phyloP scores from a whole-genome alignment of 2,329 filamentous ascomycete species.

The Calonectria honghensis region DNA sequence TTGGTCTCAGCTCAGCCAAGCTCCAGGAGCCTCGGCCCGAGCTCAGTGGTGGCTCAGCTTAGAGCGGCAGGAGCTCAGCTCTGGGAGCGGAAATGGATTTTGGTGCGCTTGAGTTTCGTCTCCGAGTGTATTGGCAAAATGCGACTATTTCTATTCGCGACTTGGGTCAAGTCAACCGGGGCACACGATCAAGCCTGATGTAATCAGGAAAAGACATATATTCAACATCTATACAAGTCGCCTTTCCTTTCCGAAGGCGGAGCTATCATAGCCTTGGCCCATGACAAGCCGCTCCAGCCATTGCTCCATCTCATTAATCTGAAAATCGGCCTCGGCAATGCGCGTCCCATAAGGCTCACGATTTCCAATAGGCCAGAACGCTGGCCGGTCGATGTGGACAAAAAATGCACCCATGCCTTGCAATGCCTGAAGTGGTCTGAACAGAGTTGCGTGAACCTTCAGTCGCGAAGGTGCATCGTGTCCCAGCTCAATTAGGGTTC shows the following conservation, averaged over 20 bases:
- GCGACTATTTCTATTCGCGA: not conserved
- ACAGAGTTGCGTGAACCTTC: not conserved
- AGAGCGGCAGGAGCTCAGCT: too few relatives aligned
- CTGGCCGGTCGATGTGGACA: not conserved
- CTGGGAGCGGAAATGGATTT: too few relatives aligned
- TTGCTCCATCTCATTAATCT: not conserved
- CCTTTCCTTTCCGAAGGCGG: not conserved
- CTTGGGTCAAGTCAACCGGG: not conserved
- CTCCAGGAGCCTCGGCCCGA: too few relatives aligned
- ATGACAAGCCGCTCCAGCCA: conserved; percentile 13
- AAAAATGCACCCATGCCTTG: not conserved
- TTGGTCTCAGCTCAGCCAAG: too few relatives aligned
- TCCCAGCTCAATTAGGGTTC: not conserved
- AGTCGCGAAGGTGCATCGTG: not conserved
- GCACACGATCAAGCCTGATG: not conserved
- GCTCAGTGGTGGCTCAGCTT: too few relatives aligned
- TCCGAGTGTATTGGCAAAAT: too few relatives aligned
- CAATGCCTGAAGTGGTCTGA: not conserved
- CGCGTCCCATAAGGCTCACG: too few relatives aligned
- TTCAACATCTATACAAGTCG: not conserved
- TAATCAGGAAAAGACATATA: not conserved
- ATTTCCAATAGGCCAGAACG: not conserved
- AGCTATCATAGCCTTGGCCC: not conserved
- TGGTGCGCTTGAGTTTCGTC: too few relatives aligned
- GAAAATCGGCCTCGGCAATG: not conserved